Conservation (phyloP, 2,329 filamentous ascomycete species). For the Juglanconis juglandina region DNA sequence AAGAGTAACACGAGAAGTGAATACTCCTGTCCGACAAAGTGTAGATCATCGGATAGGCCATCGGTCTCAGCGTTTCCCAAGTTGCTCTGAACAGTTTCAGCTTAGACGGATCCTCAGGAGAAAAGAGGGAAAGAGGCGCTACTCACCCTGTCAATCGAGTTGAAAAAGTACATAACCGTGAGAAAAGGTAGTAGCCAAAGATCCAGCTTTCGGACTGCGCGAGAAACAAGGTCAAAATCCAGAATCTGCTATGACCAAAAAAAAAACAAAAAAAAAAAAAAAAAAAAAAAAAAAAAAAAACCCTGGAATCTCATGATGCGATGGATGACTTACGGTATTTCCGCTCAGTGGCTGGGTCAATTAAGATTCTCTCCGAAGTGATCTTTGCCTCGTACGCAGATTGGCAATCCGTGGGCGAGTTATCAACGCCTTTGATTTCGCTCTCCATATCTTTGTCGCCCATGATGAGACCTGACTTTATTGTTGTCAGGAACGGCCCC, state of each 20-base stretch:
- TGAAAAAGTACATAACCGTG: conserved; percentile 32
- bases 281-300: too few species aligned
- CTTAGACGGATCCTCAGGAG: conserved; percentile 29
- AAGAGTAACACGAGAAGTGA: conserved; percentile 46
- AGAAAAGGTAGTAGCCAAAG: conserved; percentile 40
- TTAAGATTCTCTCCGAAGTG: neutral
- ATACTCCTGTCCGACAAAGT: conserved; percentile 40
- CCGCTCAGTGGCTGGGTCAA: neutral
- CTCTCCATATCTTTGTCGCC: too few species aligned
- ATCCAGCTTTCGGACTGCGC: conserved; percentile 35
- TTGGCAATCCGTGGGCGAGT: too few species aligned
- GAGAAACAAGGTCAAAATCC: neutral
- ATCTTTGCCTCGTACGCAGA: too few species aligned
- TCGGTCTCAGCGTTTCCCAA: conserved; percentile 50
- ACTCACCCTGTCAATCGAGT: conserved; percentile 14
- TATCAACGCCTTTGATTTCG: too few species aligned
- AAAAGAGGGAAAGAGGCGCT: too few species aligned
- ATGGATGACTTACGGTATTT: neutral
- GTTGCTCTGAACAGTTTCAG: conserved; percentile 30
- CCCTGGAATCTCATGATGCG: too few species aligned
- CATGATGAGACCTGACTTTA: too few species aligned
- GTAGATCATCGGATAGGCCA: conserved; percentile 33
- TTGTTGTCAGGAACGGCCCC: too few species aligned
- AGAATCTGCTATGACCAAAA: neutral
- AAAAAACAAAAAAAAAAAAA: too few species aligned